A percentile compares a stretch with the other conserved stretches of the same genome.
phyloP scores from a whole-genome alignment of 148 eudicot species.

The Rhododendron kiyosumense region DNA sequence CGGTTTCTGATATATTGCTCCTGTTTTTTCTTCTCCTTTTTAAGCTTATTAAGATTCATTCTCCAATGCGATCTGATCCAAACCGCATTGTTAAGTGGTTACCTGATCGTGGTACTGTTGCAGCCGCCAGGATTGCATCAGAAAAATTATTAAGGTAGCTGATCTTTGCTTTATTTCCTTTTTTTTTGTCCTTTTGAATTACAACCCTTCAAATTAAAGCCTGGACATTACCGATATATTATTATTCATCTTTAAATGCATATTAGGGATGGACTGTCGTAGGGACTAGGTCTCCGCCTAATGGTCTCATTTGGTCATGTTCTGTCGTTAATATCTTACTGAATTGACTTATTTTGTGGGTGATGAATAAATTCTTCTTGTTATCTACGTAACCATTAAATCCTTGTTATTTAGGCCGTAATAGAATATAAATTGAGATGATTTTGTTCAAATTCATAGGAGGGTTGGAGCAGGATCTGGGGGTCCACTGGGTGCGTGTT shows the following conservation, averaged over 20 bases:
- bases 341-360: not conserved
- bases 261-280: not conserved
- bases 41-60: conserved; percentile 88
- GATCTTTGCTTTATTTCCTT: not conserved
- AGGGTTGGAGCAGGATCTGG: conserved; percentile 81
- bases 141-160: conserved; percentile 72
- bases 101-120: conserved; percentile 51
- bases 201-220: not conserved
- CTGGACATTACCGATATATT: not conserved
- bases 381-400: not conserved
- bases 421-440: not conserved
- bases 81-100: conserved; percentile 79
- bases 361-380: not conserved
- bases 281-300: not conserved
- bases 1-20: not conserved
- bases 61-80: conserved; percentile 94
- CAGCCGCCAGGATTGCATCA: conserved; percentile 80
- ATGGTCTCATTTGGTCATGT: not conserved
- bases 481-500: conserved; percentile 63
- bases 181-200: not conserved
- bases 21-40: not conserved
- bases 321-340: not conserved
- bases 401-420: not conserved
- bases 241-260: not conserved
- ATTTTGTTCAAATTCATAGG: conserved; percentile 35